Base-by-base conservation (phyloP, 2,329 filamentous ascomycete species). In the Sclerotinia sclerotiorum region DNA sequence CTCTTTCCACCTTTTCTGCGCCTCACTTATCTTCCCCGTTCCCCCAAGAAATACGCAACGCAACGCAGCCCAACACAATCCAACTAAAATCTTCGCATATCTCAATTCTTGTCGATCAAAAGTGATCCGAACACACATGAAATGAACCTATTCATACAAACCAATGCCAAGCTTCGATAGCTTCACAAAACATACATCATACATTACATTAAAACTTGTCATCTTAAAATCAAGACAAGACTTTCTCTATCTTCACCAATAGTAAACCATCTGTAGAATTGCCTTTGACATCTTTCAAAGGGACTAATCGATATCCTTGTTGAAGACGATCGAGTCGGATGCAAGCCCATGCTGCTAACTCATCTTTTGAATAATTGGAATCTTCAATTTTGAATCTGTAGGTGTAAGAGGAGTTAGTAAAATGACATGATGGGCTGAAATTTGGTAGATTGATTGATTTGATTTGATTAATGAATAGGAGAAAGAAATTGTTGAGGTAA, bases 291-390 rank as follows among this genome's bases (percentile, higher is more conserved):
- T 97, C 89, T 71, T 91, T 83, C 69, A 98, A 80, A 74, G 89
- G 90, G 68, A 98, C 82, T 72, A 97, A 88, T 15, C 93, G 84
- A 73, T 91, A 91, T 0, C 95, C 94, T 46, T 85, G 81, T 70
- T 87, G 87, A 69, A 97, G 79, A 10, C 93, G 85, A 79, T 97
- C 93, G 29, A 98, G 85, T 51, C 93, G 85, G 73, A 97, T 89
- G 76, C 93, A 97, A 1, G 91, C 88, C 95, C 95, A 98, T 3
- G 90, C 93, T 15, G 93, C 90, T 68, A 97, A 79, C 69, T 90
- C 86, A 75, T 98, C 93, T 71, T 85, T 85, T 5, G 89, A 88
- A 72, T 94, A 86, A 78, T 94, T 90, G 73, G 97, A 90, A 77
- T 98, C 92, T 79, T 93, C 90, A 73, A 98, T 84, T 74, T 96